Evolutionary conservation across 2,329 filamentous ascomycete genomes (phyloP).

Genomic region (Colletotrichum tabaci): DNA sequence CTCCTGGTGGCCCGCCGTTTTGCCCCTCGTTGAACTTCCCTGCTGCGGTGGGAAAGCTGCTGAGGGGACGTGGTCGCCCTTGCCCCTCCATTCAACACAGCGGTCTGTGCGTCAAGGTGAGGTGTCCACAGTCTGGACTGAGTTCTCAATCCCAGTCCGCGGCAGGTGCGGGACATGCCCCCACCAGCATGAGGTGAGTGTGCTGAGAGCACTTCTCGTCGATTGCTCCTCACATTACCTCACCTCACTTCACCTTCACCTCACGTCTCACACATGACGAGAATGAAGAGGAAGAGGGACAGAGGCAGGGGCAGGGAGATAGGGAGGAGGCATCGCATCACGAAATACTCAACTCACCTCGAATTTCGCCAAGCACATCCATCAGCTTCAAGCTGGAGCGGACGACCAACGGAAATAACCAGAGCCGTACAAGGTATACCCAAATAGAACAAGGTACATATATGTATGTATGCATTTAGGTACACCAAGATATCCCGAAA

Average conservation of each 20-base stretch:
- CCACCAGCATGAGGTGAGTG: conserved; percentile 32
- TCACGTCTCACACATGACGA: conserved; percentile 7
- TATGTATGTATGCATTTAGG: background rate
- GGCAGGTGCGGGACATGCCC: conserved; percentile 10
- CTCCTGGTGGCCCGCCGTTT: conserved; percentile 12
- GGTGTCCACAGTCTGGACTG: background rate
- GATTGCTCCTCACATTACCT: conserved; percentile 26
- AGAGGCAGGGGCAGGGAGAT: background rate
- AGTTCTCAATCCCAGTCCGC: conserved; percentile 1
- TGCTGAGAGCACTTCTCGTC: conserved; percentile 5
- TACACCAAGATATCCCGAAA: conserved; percentile 16
- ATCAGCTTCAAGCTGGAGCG: conserved; percentile 33
- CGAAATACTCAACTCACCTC: background rate
- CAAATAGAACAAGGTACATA: conserved; percentile 23
- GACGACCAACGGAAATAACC: background rate
- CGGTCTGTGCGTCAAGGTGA: conserved; percentile 10
- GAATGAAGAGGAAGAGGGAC: background rate
- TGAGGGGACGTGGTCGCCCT: conserved; percentile 20
- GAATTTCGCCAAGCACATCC: background rate
- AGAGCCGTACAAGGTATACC: conserved; percentile 24
- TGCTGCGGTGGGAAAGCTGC: conserved; percentile 17
- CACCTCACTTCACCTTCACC: background rate
- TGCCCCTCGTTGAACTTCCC: conserved; percentile 32
- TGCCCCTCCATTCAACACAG: conserved; percentile 28
- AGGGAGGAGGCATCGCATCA: background rate